Evolutionary conservation across 176 grass and related monocot species (phyloP), one percentile per base, ranked within the genome.

Genomic region (Saccharum officinarum): DNA sequence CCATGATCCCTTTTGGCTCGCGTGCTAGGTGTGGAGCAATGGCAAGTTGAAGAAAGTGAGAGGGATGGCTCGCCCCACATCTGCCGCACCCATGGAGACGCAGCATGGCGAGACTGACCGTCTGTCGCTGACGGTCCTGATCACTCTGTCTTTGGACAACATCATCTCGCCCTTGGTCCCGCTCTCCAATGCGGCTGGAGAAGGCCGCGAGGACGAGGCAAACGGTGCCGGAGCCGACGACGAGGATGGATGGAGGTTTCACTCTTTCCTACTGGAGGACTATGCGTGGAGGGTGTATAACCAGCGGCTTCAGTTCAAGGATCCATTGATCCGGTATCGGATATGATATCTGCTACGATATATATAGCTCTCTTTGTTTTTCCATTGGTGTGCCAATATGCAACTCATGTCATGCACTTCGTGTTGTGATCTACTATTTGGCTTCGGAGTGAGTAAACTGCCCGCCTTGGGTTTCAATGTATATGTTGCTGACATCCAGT

Each of bases 21-120:
- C 76, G 36, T 83, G 84, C 75, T 60, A 95, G 93, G 93, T 92
- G 28, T 95, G 93, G 93, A 95, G 93, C 90, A 95, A 95, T 75
- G 90, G 80, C 41, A 88, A 75, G 41, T 86, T 90, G 82, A 92
- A 71, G 90, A 95, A 92, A 79, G 88, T 84, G 90, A 95, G 82
- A 62, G 90, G 93, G 31, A 60, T 87, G 20, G 70, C 87, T 83
- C 90, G 73, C 73, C 85, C 82, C 71, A 34, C 75, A 42, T 66
- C 73, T 69, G 28, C 72, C 12, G 37, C 81, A 30, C 73, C 80
- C 20, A 15, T 63, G 12, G 81, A 64, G 5, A 68, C 34, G n/a
- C 46, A 44, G 67, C 59, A 73, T 23, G 78, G 67, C 36, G 68
- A 76, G 64, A 40, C 83, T 42, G 78, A 61, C 38, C 74, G 82